Conservation (phyloP, 2,329 filamentous ascomycete genomes). For the Acrodontium crateriforme region DNA sequence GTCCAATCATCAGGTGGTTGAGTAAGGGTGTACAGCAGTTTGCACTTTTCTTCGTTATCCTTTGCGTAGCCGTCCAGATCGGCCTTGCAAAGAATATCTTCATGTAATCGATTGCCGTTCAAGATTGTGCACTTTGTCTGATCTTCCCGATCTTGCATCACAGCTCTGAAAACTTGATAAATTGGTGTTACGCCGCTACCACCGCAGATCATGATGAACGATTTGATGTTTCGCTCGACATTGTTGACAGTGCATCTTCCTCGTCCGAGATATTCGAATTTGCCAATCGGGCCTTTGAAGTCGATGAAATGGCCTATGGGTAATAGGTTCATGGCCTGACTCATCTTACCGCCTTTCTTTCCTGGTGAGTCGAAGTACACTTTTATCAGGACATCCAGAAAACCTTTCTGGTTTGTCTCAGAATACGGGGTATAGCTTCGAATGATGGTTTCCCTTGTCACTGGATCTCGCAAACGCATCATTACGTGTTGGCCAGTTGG, state of each 20-base stretch:
- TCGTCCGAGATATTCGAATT: slow-evolving; percentile 62
- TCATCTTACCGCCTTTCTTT: slow-evolving; percentile 63
- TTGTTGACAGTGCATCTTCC: slow-evolving; percentile 51
- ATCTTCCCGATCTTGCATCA: slow-evolving; percentile 52
- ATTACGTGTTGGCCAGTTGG: slow-evolving; percentile 80
- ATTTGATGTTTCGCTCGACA: slow-evolving; percentile 42
- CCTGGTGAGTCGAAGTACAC: slow-evolving; percentile 53
- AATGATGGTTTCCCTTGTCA: slow-evolving; percentile 58
- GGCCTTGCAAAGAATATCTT: slow-evolving; percentile 67
- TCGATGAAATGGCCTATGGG: slow-evolving; percentile 61
- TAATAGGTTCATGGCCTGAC: slow-evolving; percentile 59
- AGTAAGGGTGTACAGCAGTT: slow-evolving; percentile 56
- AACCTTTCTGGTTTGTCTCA: slow-evolving; percentile 44
- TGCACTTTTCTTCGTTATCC: slow-evolving; percentile 43
- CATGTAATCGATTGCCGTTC: slow-evolving; percentile 61
- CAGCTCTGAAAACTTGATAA: slow-evolving; percentile 64
- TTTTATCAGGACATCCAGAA: slow-evolving; percentile 66
- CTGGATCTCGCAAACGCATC: slow-evolving; percentile 63
- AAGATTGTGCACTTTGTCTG: slow-evolving; percentile 57
- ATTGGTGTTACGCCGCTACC: slow-evolving; percentile 90
- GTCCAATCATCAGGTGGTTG: slow-evolving; percentile 50
- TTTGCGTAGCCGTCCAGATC: slow-evolving; percentile 54
- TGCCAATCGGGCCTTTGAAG: slow-evolving; percentile 78
- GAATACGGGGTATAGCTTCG: slow-evolving; percentile 80
- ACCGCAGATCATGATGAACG: slow-evolving; percentile 75